A percentile compares a stretch with the other conserved stretches of the same genome.
Evolutionary conservation across 139 green algal genomes (phyloP).

Genomic region (Tetradesmus lagerheimii): DNA sequence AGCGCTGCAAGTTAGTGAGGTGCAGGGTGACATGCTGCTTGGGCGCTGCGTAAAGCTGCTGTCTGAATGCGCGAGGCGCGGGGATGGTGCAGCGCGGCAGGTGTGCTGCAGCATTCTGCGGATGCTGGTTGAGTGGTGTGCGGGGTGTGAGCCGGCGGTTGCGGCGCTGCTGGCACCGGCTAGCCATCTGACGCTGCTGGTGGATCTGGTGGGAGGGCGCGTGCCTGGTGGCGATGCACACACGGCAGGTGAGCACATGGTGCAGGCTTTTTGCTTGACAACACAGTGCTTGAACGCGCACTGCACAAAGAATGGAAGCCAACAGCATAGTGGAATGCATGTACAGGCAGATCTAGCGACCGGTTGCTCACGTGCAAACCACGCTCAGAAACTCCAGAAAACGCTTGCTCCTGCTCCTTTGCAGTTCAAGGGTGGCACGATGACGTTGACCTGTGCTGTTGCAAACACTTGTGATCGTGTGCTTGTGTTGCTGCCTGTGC

Average conservation of each 20-base stretch:
- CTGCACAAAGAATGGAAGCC: no score
- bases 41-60: constrained; percentile 46
- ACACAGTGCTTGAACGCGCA: no score
- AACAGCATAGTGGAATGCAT: no score
- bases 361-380: no score
- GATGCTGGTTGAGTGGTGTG: constrained; percentile 79
- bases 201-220: constrained; percentile 55
- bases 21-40: constrained; percentile 51
- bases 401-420: no score
- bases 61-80: background rate
- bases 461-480: no score
- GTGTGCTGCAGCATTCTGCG: constrained; percentile 67
- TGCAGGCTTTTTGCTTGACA: no score
- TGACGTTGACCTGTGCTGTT: no score
- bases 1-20: constrained; percentile 35
- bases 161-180: constrained; percentile 59
- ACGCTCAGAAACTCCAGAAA: no score
- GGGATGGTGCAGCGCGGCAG: constrained; percentile 1
- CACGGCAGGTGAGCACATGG: constrained; percentile 36
- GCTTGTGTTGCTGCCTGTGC: background rate
- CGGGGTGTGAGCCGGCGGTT: constrained; percentile 69
- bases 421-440: no score
- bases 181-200: constrained; percentile 63
- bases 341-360: no score
- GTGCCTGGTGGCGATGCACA: constrained; percentile 16